Evolutionary conservation across 331 rosid genomes (phyloP).

Genomic region (Quercus phellos): DNA sequence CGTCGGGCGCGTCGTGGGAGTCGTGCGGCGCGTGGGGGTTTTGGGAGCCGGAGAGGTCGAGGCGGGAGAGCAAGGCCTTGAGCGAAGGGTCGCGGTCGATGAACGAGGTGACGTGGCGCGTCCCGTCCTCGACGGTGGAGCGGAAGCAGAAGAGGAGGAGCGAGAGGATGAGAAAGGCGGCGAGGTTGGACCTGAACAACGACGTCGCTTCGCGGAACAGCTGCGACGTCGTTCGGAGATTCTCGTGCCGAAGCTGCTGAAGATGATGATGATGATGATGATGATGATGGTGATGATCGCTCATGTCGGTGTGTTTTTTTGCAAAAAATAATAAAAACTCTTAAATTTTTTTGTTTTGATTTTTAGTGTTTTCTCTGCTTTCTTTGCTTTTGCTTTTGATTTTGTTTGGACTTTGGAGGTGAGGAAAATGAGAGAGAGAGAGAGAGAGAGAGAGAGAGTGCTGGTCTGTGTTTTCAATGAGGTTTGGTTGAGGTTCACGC

Average conservation of each 20-base stretch:
- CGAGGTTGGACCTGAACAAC: constrained; percentile 44
- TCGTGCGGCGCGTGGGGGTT: background rate
- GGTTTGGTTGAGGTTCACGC: no score
- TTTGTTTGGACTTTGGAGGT: no score
- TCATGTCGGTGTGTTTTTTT: no score
- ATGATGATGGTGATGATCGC: no score
- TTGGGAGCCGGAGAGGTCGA: constrained; percentile 48
- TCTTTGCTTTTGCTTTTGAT: no score
- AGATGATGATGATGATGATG: no score
- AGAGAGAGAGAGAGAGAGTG: no score
- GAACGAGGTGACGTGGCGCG: constrained; percentile 64
- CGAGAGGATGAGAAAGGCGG: constrained; percentile 70
- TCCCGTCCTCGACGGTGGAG: constrained; percentile 63
- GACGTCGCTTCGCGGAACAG: constrained; percentile 46
- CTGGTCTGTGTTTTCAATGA: no score
- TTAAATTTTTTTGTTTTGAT: no score
- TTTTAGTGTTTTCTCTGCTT: no score
- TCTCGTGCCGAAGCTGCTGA: constrained; percentile 46
- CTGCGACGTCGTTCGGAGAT: constrained; percentile 58
- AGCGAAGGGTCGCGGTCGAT: constrained; percentile 90
- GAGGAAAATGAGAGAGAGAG: no score
- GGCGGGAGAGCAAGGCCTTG: constrained; percentile 68
- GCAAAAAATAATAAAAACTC: no score
- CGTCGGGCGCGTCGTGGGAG: background rate
- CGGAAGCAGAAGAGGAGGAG: constrained; percentile 78